Base-by-base conservation (phyloP, 768 basidiomycete genomes). In the Auriscalpium microsporum region DNA sequence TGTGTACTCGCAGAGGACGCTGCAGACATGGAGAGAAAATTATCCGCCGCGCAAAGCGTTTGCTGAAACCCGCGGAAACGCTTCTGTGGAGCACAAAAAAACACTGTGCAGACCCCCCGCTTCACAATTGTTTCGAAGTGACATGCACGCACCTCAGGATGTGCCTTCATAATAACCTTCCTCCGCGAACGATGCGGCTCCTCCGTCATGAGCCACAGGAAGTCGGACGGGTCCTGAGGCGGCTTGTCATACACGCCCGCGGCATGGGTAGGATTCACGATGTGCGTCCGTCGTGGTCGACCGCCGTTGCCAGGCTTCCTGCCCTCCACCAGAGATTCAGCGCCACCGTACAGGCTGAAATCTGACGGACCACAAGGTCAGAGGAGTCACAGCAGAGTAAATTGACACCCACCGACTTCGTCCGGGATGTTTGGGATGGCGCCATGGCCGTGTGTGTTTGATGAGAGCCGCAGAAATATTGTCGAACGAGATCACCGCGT, bases 161-260 rank as follows among this genome's bases (percentile, higher is more conserved):
- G 94, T 0, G 89, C 87, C 64, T 94, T 94, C 76, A 98, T 79
- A 58, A 99, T 97, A 8, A 81, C 87, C 73, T 82, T 84, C 56
- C 96, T 75, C 53, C 96, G 75, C 14, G 84, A 83, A 50, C 95
- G 81, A 70, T 99, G 96, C 3, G 96, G 96, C 66, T 99, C 96
- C 71, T 99, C 96, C 0, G 92, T 96, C 85, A 97, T 90, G 46
- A 94, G 66, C 96, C 96, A 99, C 34, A 97, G 76, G 64, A 96
- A 98, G 62, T 98, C 95, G 0, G 75, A 69, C 1, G 90, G 87
- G 63, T 93, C 84, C 66, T 84, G 83, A 0, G 86, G 86, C 2
- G 82, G 81, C 6, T 71, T 75, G 17, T 74, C 68, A 63, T 78
- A 69, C 3, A 71, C 68, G 42, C 65, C 67, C 9, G 73, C 77